Base-by-base conservation (phyloP, 2,329 filamentous ascomycete species). In the Fulvia fulva region DNA sequence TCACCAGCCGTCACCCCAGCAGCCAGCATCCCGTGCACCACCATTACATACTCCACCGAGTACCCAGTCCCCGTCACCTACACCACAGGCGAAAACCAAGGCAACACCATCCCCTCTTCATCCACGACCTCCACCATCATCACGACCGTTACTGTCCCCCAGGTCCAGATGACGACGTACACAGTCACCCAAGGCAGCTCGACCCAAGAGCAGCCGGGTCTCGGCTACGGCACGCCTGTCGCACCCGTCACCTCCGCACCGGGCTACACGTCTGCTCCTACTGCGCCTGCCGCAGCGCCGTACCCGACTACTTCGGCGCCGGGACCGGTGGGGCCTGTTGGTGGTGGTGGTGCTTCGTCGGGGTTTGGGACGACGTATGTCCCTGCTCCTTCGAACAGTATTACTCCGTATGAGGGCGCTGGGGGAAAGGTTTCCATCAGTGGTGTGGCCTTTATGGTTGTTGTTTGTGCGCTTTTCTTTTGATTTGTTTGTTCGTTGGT, bases 121-220 rank as follows among this genome's bases (percentile, higher is more conserved):
- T 69, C 62, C 60, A 68, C 60, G 55, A 70, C 66, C n/a, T 67
- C 65, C 28, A 64, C 66, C 16, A 63, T 75, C 51, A 66, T 71
- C 22, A 78, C 74, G 4, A 74, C 74, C 21, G 66, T 80, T 57
- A 79, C 76, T 14, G 77, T 80, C 23, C 78, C 78, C 0, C 74
- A 76, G 61, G 65, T 67, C 37, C 57, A 60, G 12, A 61, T 66
- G 16, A 65, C 60, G 11, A 64, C 60, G 8, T 64, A 63, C 57
- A 64, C 62, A 11, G 55, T 63, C 51, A 66, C 60, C 12, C 44
- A 44, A 2, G 44, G 60, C 41, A 62, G 62, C 25, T 57, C 51
- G 25, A 61, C 60, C 5, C 37, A 43, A 16, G 23, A 57, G 11
- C 59, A 62, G 11, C 60, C 60, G 19, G 62, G 61, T 21, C 59